A percentile compares a stretch with the other conserved stretches of the same genome.
phyloP scores from a whole-genome alignment of 2,329 filamentous ascomycete genomes.

The Arthrobotrys musiformis region DNA sequence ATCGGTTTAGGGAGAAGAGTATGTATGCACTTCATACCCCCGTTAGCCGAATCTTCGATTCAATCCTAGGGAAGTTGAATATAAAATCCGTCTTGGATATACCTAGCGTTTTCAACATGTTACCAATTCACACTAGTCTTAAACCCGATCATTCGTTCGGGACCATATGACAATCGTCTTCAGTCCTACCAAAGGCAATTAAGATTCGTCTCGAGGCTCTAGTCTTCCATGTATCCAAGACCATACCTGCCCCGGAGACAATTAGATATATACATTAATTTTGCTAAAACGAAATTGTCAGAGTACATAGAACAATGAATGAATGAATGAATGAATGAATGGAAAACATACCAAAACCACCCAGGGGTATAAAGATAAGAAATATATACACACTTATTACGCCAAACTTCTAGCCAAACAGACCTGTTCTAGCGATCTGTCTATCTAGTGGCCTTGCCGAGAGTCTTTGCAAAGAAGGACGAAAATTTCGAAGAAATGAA shows the following conservation, averaged over 20 bases:
- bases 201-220: background rate
- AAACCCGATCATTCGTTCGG: too few species aligned
- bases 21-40: too few species aligned
- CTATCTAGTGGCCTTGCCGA: background rate
- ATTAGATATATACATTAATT: background rate
- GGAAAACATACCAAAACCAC: background rate
- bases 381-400: background rate
- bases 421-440: background rate
- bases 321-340: background rate
- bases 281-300: background rate
- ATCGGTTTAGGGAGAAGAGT: too few species aligned
- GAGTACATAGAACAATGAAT: background rate
- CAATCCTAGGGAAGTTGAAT: too few species aligned
- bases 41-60: too few species aligned
- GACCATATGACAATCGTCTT: too few species aligned
- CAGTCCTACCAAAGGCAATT: too few species aligned
- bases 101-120: too few species aligned
- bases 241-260: background rate
- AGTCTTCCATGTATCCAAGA: background rate
- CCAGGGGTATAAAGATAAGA: background rate
- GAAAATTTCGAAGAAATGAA: background rate
- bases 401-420: background rate
- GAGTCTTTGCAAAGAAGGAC: background rate
- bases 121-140: too few species aligned
- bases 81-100: too few species aligned